Conservation (phyloP, 2,329 filamentous ascomycete species). For the Teratosphaeria pseudoeucalypti region DNA sequence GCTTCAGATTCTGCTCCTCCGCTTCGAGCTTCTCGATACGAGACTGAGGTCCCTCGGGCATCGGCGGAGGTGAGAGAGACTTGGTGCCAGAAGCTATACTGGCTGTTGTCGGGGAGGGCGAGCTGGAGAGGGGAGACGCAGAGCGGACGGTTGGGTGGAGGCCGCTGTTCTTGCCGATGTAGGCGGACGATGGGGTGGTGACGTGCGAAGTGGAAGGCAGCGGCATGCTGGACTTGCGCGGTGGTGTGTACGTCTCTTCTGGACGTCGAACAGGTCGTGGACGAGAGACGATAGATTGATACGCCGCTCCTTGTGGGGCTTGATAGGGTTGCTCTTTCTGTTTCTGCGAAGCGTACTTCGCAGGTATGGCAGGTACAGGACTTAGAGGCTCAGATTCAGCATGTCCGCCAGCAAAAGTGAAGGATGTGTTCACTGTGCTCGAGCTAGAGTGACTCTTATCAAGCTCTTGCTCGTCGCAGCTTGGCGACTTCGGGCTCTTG, state of each 20-base stretch:
- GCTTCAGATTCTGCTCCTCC: conserved; percentile 52
- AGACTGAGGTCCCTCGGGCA: conserved; percentile 11
- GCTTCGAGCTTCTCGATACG: conserved; percentile 58
- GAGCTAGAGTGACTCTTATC: conserved; percentile 32
- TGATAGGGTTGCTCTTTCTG: background rate
- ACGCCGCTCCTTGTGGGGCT: conserved; percentile 5
- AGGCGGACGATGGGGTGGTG: background rate
- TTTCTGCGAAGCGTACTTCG: conserved; percentile 13
- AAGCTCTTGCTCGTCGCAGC: background rate
- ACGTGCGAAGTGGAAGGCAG: background rate
- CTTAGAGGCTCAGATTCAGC: conserved; percentile 32
- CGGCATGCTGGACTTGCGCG: conserved; percentile 2
- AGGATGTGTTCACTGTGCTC: conserved; percentile 30
- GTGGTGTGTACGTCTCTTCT: conserved; percentile 12
- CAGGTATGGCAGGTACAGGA: conserved; percentile 29
- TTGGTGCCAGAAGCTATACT: conserved; percentile 10
- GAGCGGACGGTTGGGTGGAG: conserved; percentile 1
- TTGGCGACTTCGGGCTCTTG: background rate
- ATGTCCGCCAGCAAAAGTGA: conserved; percentile 24
- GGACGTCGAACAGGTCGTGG: conserved; percentile 20
- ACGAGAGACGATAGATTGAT: conserved; percentile 25
- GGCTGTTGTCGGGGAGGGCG: conserved; percentile 1
- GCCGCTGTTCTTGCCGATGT: background rate
- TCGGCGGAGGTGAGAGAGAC: conserved; percentile 17
- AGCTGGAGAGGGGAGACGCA: conserved; percentile 1